These are phyloP conservation scores for Pezicula radicicola DNA, from an alignment of 2,329 filamentous ascomycete genomes.

Conservation along the genomic window DNA sequence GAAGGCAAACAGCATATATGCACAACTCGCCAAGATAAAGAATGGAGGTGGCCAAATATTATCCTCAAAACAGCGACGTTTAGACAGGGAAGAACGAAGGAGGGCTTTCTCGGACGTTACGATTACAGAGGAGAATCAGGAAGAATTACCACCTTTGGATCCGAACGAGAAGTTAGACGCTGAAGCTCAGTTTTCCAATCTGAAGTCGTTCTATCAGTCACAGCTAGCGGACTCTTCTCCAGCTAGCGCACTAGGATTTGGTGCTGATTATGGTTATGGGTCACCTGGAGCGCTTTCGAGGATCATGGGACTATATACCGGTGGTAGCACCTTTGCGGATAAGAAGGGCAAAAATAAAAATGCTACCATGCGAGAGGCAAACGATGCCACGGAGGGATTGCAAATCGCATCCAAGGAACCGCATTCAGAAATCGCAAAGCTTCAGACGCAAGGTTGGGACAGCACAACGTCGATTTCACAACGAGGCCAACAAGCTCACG, in stretches of 20 bases:
- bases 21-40: constrained; percentile 71
- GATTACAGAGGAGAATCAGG: constrained; percentile 26
- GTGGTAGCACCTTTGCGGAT: constrained; percentile 50
- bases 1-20: constrained; percentile 80
- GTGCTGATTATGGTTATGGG: constrained; percentile 52
- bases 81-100: constrained; percentile 21
- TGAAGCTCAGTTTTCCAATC: constrained; percentile 69
- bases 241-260: constrained; percentile 53
- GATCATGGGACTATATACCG: constrained; percentile 88
- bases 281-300: constrained; percentile 81
- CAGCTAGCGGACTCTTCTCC: constrained; percentile 66
- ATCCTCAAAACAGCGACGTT: constrained; percentile 39
- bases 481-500: constrained; percentile 44
- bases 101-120: constrained; percentile 15
- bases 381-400: constrained; percentile 68
- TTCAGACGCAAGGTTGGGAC: constrained; percentile 60
- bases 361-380: constrained; percentile 77
- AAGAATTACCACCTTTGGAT: constrained; percentile 17
- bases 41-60: constrained; percentile 54
- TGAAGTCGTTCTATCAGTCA: constrained; percentile 77
- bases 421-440: constrained; percentile 58
- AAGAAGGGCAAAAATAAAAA: constrained; percentile 67
- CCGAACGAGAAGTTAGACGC: constrained; percentile 45
- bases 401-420: constrained; percentile 43
- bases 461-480: constrained; percentile 55